These are phyloP conservation scores for Aspergillus calidoustus DNA, from an alignment of 2,329 filamentous ascomycete species.

Conservation along the genomic window DNA sequence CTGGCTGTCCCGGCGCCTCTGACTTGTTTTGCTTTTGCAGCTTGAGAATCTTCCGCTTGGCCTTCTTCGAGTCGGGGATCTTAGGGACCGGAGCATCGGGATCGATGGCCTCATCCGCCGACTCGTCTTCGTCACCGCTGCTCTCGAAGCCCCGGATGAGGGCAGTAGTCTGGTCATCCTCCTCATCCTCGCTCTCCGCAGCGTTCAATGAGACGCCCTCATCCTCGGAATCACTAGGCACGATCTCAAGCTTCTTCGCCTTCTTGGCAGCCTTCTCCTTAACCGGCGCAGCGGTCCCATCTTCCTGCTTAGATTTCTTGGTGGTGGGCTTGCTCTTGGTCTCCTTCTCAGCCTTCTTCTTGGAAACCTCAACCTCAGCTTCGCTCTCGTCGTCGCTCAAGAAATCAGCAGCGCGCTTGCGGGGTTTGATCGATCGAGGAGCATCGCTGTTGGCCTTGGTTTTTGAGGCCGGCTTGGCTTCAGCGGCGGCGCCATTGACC, in stretches of 20 bases:
- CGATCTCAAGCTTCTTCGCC: conserved; percentile 52
- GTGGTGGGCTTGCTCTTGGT: conserved; percentile 44
- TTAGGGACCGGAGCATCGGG: conserved; percentile 48
- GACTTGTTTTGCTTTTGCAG: conserved; percentile 52
- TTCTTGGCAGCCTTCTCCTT: conserved; percentile 37
- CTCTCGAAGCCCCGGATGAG: conserved; percentile 62
- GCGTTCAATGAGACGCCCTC: conserved; percentile 25
- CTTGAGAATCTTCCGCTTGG: conserved; percentile 57
- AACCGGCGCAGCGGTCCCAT: conserved; percentile 36
- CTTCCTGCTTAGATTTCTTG: conserved; percentile 53
- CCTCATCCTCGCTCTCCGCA: conserved; percentile 40
- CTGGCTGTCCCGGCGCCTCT: conserved; percentile 57
- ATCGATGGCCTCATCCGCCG: conserved; percentile 52
- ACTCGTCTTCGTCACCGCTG: conserved; percentile 57
- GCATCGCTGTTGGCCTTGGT: conserved; percentile 40
- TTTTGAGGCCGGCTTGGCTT: conserved; percentile 31
- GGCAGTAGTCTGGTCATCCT: conserved; percentile 58
- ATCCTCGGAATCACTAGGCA: conserved; percentile 41
- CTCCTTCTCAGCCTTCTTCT: conserved; percentile 29
- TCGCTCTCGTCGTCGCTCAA: conserved; percentile 49
- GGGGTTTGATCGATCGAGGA: conserved; percentile 45
- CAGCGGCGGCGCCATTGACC: conserved; percentile 23
- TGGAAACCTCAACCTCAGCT: conserved; percentile 28
- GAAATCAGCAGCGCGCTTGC: conserved; percentile 55
- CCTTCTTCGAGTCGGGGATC: conserved; percentile 51